Evolutionary conservation across 345 rosid species (phyloP).

Genomic region (Odontarrhena argentea): DNA sequence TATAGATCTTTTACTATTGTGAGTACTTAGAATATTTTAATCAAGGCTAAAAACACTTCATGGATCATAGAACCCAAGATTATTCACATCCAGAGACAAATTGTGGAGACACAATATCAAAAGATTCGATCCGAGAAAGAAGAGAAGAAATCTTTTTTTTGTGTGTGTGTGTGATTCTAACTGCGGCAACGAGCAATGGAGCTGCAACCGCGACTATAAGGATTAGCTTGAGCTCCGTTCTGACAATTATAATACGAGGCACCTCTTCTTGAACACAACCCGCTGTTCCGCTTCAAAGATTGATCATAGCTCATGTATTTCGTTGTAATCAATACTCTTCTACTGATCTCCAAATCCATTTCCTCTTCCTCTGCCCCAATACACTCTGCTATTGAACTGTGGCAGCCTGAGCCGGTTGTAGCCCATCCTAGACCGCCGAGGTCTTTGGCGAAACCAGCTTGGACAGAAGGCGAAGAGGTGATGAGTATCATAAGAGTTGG

Average conservation of each 20-base stretch:
- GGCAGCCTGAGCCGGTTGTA: conserved; percentile 45
- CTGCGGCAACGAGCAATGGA: conserved; percentile 72
- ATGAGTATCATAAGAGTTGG: conserved; percentile 36
- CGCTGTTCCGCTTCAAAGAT: conserved; percentile 64
- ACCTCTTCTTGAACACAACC: conserved; percentile 81
- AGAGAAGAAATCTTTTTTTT: conserved; percentile 30
- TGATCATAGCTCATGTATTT: conserved; percentile 74
- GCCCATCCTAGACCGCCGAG: conserved; percentile 51
- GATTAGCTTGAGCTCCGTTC: conserved; percentile 76
- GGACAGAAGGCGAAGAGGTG: conserved; percentile 28
- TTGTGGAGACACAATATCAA: background rate
- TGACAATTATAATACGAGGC: conserved; percentile 85
- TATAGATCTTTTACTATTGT: background rate
- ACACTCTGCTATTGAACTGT: conserved; percentile 64
- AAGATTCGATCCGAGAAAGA: conserved; percentile 19
- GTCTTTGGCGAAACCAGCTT: conserved; percentile 36
- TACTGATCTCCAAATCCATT: conserved; percentile 61
- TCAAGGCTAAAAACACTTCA: background rate
- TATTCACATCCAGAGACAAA: conserved; percentile 28
- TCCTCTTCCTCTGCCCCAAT: conserved; percentile 47
- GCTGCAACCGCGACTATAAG: conserved; percentile 77
- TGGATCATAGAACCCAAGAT: conserved; percentile 25
- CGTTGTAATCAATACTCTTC: conserved; percentile 65
- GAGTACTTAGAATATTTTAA: too few species aligned
- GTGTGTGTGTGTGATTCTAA: conserved; percentile 5